These are phyloP conservation scores for Cucurbita argyrosperma DNA, from an alignment of 306 rosid genomes.

Conservation along the genomic window DNA sequence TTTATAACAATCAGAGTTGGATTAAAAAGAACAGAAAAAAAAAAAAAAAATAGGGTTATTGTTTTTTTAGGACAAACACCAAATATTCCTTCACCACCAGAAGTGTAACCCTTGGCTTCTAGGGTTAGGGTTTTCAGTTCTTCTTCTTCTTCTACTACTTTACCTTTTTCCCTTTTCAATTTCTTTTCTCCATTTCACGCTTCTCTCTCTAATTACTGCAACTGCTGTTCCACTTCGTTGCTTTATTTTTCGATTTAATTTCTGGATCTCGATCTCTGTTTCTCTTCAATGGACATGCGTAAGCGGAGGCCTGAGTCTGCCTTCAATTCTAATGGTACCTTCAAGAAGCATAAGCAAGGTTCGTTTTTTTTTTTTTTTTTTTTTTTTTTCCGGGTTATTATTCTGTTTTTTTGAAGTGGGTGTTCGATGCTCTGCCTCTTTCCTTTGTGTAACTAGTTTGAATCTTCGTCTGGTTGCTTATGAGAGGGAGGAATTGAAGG, in stretches of 20 bases:
- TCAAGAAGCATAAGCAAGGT: conserved; percentile 60
- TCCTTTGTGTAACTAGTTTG: not conserved
- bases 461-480: not conserved
- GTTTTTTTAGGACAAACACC: not conserved
- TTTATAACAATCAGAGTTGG: no score
- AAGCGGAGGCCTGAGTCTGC: conserved; percentile 46
- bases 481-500: not conserved
- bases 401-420: not conserved
- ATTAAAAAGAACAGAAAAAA: no score
- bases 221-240: not conserved
- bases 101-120: conserved; percentile 18
- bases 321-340: conserved; percentile 40
- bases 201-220: not conserved
- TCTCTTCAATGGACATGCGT: conserved; percentile 32
- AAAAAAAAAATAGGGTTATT: no score
- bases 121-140: conserved; percentile 24
- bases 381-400: not conserved
- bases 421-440: not conserved
- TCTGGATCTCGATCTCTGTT: conserved; percentile 36
- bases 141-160: not conserved
- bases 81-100: not conserved
- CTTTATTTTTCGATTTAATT: not conserved
- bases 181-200: not conserved
- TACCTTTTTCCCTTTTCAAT: not conserved
- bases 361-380: not conserved